Conservation (phyloP, 139 green algal genomes). For the Coelastrella sp. region DNA sequence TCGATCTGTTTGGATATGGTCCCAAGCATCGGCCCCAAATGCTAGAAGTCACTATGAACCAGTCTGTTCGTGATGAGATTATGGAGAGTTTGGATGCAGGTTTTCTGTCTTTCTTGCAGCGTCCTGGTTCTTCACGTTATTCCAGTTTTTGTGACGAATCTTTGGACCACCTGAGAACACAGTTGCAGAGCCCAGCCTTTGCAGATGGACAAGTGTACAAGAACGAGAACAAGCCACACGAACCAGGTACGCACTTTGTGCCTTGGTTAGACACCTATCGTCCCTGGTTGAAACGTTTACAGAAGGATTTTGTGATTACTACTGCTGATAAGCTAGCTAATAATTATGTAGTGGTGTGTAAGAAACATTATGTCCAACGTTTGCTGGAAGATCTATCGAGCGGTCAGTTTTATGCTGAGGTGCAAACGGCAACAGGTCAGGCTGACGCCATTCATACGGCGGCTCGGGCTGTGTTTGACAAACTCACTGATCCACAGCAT, state of each 20-base stretch:
- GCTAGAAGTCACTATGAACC: background rate
- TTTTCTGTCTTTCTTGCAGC: background rate
- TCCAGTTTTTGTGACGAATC: background rate
- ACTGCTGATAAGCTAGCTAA: background rate
- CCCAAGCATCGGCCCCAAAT: background rate
- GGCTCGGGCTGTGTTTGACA: too few species aligned
- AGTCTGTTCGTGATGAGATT: background rate
- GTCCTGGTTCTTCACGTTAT: background rate
- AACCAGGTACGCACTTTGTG: background rate
- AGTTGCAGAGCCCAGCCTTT: background rate
- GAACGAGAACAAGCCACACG: background rate
- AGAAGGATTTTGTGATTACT: background rate
- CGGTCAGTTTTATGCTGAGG: background rate
- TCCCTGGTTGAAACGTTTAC: background rate
- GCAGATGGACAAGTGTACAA: background rate
- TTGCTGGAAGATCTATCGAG: background rate
- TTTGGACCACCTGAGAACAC: background rate
- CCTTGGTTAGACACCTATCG: background rate
- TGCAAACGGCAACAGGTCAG: background rate
- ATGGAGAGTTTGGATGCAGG: background rate
- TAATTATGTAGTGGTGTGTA: background rate
- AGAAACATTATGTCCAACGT: background rate
- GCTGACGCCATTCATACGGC: too few species aligned
- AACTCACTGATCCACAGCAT: too few species aligned
- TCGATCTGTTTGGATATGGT: too few species aligned